Percentiles rank a stretch among this genome's conserved stretches.
Conservation (phyloP, 2,329 filamentous ascomycete genomes). For the Fusarium piperis region DNA sequence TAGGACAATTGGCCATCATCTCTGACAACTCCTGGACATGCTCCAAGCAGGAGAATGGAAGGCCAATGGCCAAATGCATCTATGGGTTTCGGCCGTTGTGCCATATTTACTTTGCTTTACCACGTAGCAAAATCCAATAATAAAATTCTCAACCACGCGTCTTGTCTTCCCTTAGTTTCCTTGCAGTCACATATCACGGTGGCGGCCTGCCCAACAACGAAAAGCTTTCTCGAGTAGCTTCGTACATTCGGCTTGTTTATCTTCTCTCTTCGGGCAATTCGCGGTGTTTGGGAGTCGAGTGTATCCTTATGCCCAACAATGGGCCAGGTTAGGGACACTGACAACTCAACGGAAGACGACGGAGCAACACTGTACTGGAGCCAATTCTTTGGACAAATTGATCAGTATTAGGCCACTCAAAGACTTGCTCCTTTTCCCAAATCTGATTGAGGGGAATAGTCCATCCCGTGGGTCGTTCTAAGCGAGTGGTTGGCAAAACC, state of each 20-base stretch:
- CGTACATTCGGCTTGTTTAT: no score
- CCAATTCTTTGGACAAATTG: not conserved
- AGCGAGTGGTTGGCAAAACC: not conserved
- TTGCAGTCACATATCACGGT: not conserved
- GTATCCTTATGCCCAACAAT: not conserved
- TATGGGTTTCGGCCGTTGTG: not conserved
- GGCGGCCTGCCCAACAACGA: not conserved
- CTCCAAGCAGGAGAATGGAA: not conserved
- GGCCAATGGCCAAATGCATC: not conserved
- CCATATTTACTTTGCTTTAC: not conserved
- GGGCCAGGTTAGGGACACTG: not conserved
- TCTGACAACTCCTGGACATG: not conserved
- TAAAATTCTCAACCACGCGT: not conserved
- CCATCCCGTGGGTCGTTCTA: not conserved
- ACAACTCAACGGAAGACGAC: not conserved
- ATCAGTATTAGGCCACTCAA: not conserved
- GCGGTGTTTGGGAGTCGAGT: no score
- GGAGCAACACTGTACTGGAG: not conserved
- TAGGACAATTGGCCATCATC: not conserved
- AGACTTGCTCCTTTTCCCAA: not conserved
- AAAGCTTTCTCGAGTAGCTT: not conserved
- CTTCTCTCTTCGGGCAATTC: not conserved
- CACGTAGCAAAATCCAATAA: not conserved
- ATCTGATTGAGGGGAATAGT: not conserved
- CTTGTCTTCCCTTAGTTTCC: not conserved